Evolutionary conservation across 1,139 yeast species (phyloP), one percentile per base, ranked within the genome.

Genomic region (Torulaspora pretoriensis): DNA sequence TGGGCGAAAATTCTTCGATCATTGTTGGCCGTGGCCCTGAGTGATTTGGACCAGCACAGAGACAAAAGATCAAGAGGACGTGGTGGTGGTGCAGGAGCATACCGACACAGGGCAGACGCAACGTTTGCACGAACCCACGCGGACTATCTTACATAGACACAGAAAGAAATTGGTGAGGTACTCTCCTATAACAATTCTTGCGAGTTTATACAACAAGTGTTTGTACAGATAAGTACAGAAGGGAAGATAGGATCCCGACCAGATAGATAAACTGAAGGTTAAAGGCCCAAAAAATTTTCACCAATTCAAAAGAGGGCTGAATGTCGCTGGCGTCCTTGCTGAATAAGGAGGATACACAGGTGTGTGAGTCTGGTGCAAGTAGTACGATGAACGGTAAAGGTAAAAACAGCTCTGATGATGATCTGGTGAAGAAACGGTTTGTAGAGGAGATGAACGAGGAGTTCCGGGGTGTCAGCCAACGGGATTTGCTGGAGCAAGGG

Each of bases 241-340:
- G 28, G 24, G 26, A n/a, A 24, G 16, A 37, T 14, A 13, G 24
- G 31, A 16, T 17, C 33, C 14, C 24, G 40, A 22, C 12, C 34
- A 24, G 32, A 16, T 35, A 26, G 32, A 28, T 19, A 14, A 6
- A 14, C 17, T 19, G 19, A 19, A 26, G 14, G 10, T 12, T 16
- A 13, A 26, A 17, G 26, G 22, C 14, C 22, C 26, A 32, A 38
- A 38, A 38, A 24, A 31, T 38, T 38, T 38, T 35, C 31, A 8
- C 24, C 10, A 25, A 35, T n/a, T 25, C 17, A 14, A 14, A 13
- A 17, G 24, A 25, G 14, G 31, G 26, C 29, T 30, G 41, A 31
- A 57, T 59, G 63, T 60, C 63, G 32, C 47, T 60, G 43, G 54
- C 61, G 35, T 54, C 57, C 8, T 39, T 60, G 37, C 38, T 60